Evolutionary conservation across 1,284 basidiomycete genomes (phyloP).

Genomic region (Gymnopus androsaceus): DNA sequence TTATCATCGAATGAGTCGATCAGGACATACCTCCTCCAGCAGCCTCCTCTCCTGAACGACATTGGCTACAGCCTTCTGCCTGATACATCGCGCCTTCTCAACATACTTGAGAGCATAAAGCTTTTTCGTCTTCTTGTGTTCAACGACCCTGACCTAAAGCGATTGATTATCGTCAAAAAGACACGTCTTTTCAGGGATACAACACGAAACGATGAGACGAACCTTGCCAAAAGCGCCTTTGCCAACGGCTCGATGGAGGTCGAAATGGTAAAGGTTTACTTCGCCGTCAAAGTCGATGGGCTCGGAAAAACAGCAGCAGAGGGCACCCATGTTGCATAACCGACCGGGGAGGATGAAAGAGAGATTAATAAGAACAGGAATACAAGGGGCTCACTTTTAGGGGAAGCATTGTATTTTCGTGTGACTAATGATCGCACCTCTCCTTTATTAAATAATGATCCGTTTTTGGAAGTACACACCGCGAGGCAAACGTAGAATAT

Average conservation of each 20-base stretch:
- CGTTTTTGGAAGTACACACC: too few species aligned
- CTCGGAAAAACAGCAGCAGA: conserved; percentile 54
- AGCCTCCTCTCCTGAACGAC: conserved; percentile 91
- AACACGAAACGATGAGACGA: too few species aligned
- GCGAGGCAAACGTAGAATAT: too few species aligned
- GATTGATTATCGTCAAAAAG: background rate
- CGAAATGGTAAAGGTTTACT: conserved; percentile 95
- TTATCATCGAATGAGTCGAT: background rate
- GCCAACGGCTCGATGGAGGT: conserved; percentile 89
- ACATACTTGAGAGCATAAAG: conserved; percentile 98
- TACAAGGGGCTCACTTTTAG: conserved; percentile 9
- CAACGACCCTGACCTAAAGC: conserved; percentile 81
- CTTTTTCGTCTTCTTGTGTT: conserved; percentile 92
- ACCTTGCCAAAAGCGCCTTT: conserved; percentile 99
- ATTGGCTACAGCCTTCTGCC: conserved; percentile 91
- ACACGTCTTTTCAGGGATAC: too few species aligned
- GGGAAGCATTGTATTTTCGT: background rate
- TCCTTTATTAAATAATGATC: too few species aligned
- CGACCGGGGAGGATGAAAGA: background rate
- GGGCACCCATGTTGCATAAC: conserved; percentile 19
- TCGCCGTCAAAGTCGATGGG: conserved; percentile 93
- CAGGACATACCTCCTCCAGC: conserved; percentile 75
- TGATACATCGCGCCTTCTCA: conserved; percentile 90
- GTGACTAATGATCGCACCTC: background rate
- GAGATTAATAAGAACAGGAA: background rate